Base-by-base conservation (phyloP, 345 rosid species). In the Bruguiera gymnorhiza region DNA sequence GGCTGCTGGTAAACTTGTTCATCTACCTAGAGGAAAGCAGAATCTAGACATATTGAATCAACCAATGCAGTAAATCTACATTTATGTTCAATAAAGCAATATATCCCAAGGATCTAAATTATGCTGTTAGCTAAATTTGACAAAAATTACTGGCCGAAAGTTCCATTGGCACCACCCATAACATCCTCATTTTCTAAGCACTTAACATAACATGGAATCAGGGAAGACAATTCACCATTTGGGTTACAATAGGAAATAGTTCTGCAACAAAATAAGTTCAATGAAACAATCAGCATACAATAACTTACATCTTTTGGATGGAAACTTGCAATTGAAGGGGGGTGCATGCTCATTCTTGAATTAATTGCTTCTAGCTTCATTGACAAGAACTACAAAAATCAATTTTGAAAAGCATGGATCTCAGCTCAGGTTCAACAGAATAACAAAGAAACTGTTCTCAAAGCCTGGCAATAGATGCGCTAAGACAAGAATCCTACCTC, bases 401-500 rank as follows among this genome's bases (percentile, higher is more conserved):
- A 57, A 79, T 75, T 62, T 20, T 9, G 57, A 18, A 52, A 39
- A 60, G 68, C 62, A 60, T 15, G 21, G 73, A 59, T 51, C 23
- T 6, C 29, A 20, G 34, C 32, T 73, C 65, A 73, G 62, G 6
- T 70, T 68, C 55, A 66, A 65, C 51, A 68, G n/a, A 65, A 11
- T 5, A 21, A 19, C 26, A 63, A 26, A 31, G 36, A 48, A 16
- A n/a, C 24, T 56, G 27, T 55, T 56, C 58, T 21, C 37, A 26
- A 61, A 36, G 55, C 27, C 30, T 23, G 70, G 8, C 19, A 60
- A 58, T 27, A 50, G 21, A 62, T 23, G 55, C 3, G 36, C n/a
- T 24, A 51, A 53, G 55, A 56, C 6, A 39, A 21, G 30, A 29
- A 31, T 71, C 55, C 32, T 79, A 90, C 98, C 96, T 93, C 96